Percentiles rank a stretch among this genome's conserved stretches.
phyloP scores from a whole-genome alignment of 129 eudicot species.

The Centrapalus pauciflorus region DNA sequence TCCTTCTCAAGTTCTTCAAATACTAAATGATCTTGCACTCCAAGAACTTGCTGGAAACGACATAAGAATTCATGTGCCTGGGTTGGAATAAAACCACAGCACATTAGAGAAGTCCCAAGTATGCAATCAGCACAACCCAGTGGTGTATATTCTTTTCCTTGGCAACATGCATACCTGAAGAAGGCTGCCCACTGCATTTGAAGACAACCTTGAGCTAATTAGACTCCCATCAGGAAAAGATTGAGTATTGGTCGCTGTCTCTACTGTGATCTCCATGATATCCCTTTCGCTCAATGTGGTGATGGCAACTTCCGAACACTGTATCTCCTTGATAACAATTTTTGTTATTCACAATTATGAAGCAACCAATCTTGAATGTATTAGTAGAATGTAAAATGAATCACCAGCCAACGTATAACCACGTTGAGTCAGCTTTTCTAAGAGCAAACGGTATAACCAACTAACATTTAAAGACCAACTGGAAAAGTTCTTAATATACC shows the following conservation, averaged over 20 bases:
- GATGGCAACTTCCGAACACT: conserved; percentile 13
- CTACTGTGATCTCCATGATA: neutral
- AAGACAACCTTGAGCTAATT: conserved; percentile 37
- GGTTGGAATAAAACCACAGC: neutral
- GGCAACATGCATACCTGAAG: conserved; percentile 47
- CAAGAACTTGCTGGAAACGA: conserved; percentile 41
- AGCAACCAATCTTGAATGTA: conserved; percentile 10
- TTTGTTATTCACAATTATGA: conserved; percentile 27
- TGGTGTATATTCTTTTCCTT: no score
- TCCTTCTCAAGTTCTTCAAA: conserved; percentile 50
- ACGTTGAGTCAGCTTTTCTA: neutral
- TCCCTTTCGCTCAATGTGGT: conserved; percentile 7
- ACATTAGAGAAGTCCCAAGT: neutral
- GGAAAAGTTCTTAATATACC: neutral
- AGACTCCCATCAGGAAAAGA: conserved; percentile 38
- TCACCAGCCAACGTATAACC: neutral
- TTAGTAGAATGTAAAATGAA: neutral
- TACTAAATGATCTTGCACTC: conserved; percentile 21
- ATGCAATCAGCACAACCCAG: neutral
- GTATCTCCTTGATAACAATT: conserved; percentile 5
- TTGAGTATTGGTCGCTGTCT: conserved; percentile 10
- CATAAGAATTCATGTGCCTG: conserved; percentile 48
- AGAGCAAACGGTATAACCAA: neutral
- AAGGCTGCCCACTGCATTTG: conserved; percentile 34
- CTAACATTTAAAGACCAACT: neutral